Evolutionary conservation across 2,329 filamentous ascomycete species (phyloP), one percentile per base, ranked within the genome.

Genomic region (Epichloe uncinata): DNA sequence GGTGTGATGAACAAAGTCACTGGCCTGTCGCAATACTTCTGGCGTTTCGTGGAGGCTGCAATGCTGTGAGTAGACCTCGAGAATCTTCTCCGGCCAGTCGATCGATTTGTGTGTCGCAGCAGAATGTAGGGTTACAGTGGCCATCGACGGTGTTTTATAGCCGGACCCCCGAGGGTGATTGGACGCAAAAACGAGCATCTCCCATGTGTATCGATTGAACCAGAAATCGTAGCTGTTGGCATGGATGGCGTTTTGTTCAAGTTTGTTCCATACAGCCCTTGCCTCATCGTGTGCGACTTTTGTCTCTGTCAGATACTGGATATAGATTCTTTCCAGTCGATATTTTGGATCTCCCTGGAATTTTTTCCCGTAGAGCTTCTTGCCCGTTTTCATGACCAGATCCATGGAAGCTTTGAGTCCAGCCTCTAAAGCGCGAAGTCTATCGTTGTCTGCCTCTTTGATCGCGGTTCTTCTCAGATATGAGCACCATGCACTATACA

Each of bases 401-500:
- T 95, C 88, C 9, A 97, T 74, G 0, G 90, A 89, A 7, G 87
- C 87, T 34, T 82, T 79, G 52, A 98, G 82, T 11, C 89, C 91
- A 41, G 95, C 85, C 61, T 97, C 89, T 7, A 91, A 91, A 45
- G 95, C 81, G 61, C 96, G 90, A 34, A 85, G 75, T 49, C 91
- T 87, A 62, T 96, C 90, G 51, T 91, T 86, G 1, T 79, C 79
- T 1, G 85, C 79, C 1, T 80, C 74, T 50, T 81, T 74, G 70
- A 95, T 89, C 16, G 91, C 88, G 45, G 83, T 83, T 22, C 93
- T 84, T 56, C 91, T 88, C 18, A 98, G 75, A 58, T 91, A 97
- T 46, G 88, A 89, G 61, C 91, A 96, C 93, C 93, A 98, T 0
- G 90, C 85, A 48, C 87, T 82, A 61, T 96, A 89, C 61, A 97